A percentile compares a stretch with the other conserved stretches of the same genome.
Conservation (phyloP, 2,329 filamentous ascomycete genomes). For the Cladosporium sp. region DNA sequence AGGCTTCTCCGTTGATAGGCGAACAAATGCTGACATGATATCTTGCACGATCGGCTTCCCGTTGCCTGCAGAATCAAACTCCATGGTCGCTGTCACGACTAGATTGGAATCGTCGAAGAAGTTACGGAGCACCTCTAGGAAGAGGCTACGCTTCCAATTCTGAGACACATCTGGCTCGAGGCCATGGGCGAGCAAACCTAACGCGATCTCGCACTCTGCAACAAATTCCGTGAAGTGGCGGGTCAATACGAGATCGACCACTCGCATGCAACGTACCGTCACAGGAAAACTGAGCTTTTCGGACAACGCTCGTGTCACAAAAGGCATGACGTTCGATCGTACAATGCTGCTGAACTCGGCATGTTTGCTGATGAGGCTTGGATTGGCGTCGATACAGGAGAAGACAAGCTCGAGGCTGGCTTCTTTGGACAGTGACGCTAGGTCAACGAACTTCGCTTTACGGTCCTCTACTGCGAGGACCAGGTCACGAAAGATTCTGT, state of each 20-base stretch:
- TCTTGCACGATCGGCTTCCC: slow-evolving; percentile 75
- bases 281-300: slow-evolving; percentile 75
- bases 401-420: slow-evolving; percentile 91
- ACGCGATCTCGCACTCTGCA: slow-evolving; percentile 74
- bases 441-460: slow-evolving; percentile 73
- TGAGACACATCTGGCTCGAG: slow-evolving; percentile 76
- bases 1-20: slow-evolving; percentile 86
- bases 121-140: slow-evolving; percentile 84
- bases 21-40: slow-evolving; percentile 82
- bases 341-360: slow-evolving; percentile 77
- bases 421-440: slow-evolving; percentile 70
- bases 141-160: slow-evolving; percentile 81
- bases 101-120: slow-evolving; percentile 78
- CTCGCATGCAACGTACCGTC: slow-evolving; percentile 74
- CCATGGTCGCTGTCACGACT: slow-evolving; percentile 71
- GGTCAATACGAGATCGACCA: slow-evolving; percentile 75
- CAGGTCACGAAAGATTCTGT: slow-evolving; percentile 82
- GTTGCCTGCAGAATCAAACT: slow-evolving; percentile 70
- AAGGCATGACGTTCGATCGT: slow-evolving; percentile 72
- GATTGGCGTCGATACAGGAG: slow-evolving; percentile 80
- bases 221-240: slow-evolving; percentile 71
- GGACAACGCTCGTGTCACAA: slow-evolving; percentile 71
- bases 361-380: slow-evolving; percentile 71
- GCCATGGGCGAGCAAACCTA: slow-evolving; percentile 76
- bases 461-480: slow-evolving; percentile 83